Evolutionary conservation across 345 rosid species (phyloP).

Genomic region (Chamaenerion angustifolium): DNA sequence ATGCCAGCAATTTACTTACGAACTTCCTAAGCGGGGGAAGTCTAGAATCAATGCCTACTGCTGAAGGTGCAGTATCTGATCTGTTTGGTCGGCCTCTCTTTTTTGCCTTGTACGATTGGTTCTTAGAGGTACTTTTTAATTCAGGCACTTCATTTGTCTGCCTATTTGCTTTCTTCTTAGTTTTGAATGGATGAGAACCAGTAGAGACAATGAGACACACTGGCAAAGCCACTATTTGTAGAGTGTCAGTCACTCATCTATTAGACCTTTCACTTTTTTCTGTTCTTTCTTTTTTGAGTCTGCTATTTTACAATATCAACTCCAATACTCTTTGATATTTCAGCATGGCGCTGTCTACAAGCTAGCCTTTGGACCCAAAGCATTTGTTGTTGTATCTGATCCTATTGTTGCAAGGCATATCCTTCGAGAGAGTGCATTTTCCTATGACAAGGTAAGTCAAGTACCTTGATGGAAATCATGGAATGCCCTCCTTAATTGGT

Average conservation of each 20-base stretch:
- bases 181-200: not conserved
- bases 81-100: conserved; percentile 74
- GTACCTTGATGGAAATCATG: not conserved
- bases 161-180: not conserved
- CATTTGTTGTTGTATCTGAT: conserved; percentile 93
- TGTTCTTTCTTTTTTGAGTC: not conserved
- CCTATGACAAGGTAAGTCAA: conserved; percentile 65
- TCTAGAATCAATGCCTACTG: conserved; percentile 70
- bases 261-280: not conserved
- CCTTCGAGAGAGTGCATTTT: conserved; percentile 77
- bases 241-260: not conserved
- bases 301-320: not conserved
- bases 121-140: conserved; percentile 48
- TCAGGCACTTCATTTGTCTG: conserved; percentile 2
- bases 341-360: conserved; percentile 93
- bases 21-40: conserved; percentile 67
- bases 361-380: conserved; percentile 97
- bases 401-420: conserved; percentile 75
- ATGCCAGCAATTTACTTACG: conserved; percentile 81
- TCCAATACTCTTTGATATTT: conserved; percentile 2
- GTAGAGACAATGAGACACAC: not conserved
- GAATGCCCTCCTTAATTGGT: not conserved
- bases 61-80: conserved; percentile 92
- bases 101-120: conserved; percentile 82
- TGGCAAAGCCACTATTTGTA: not conserved